Evolutionary conservation across 371 early-diverging fungal species (phyloP), one percentile per base, ranked within the genome.

Genomic region (Saksenaea vasiformis): DNA sequence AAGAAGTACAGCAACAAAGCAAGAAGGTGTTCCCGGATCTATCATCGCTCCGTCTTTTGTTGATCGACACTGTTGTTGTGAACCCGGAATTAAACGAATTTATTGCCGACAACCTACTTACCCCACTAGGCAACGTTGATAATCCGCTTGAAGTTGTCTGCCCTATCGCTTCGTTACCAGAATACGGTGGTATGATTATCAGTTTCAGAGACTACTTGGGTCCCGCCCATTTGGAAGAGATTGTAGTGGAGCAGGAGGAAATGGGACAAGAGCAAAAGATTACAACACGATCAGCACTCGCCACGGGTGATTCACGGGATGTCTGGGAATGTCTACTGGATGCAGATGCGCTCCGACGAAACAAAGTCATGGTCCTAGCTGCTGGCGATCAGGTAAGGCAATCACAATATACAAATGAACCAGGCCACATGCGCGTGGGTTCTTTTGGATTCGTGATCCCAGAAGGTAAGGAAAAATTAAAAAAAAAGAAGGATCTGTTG

Each of bases 101-200:
- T 14, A 85, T 95, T 63, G 86, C 88, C 19, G 77, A 82, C 28
- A 78, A 84, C 31, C 78, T 93, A 15, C 66, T 93, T 57, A 73
- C 70, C 1, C 89, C 89, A 13, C 69, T 89, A 27, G 89, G 89
- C 0, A 83, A 68, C 7, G 57, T 37, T 9, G 70, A 71, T 19
- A 36, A 64, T 5, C 85, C 91, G 10, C 70, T 81, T 26, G 79
- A 84, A 8, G 87, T 89, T 0, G 71, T 93, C 4, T 87, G 88
- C 5, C 87, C 92, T 0, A 77, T 92, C 55, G 83, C 85, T 24
- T 88, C 90, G 43, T 71, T 92, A 15, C 82, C 89, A 0, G 91
- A 91, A 63, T 88, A 91, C 56, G 92, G 90, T 59, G 91, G 93
- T 10, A 83, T 88, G 76, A 80, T 93, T 35, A 61, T 93, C 55